These are phyloP conservation scores for Cladosporium sp. DNA, from an alignment of 2,329 filamentous ascomycete genomes.

Conservation along the genomic window DNA sequence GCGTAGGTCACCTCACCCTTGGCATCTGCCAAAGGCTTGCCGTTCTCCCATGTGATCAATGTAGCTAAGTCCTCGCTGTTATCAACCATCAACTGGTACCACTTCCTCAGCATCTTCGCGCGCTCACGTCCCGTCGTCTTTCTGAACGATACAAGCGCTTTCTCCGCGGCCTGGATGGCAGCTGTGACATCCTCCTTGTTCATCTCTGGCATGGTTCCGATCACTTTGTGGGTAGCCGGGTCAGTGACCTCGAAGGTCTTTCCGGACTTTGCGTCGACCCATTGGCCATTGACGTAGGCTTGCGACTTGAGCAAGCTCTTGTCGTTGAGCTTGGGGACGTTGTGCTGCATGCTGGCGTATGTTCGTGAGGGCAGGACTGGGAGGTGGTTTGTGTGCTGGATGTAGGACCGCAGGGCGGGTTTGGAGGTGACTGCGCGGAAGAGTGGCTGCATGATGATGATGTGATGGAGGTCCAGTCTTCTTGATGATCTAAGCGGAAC, in stretches of 20 bases:
- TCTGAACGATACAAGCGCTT: slow-evolving; percentile 68
- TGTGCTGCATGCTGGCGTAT: slow-evolving; percentile 42
- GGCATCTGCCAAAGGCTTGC: slow-evolving; percentile 74
- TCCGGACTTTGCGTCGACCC: slow-evolving; percentile 78
- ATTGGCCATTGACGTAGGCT: slow-evolving; percentile 87
- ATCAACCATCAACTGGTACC: slow-evolving; percentile 75
- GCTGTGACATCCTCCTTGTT: slow-evolving; percentile 68
- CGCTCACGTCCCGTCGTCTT: slow-evolving; percentile 70
- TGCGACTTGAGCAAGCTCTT: slow-evolving; percentile 72
- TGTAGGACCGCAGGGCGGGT: slow-evolving; percentile 20
- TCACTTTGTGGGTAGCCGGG: slow-evolving; percentile 74
- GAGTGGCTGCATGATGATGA: slow-evolving; percentile 22
- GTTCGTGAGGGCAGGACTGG: slow-evolving; percentile 24
- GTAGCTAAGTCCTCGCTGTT: slow-evolving; percentile 77
- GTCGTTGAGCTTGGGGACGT: slow-evolving; percentile 44
- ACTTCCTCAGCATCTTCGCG: slow-evolving; percentile 68
- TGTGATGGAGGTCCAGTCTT: too few relatives aligned
- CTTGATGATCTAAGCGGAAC: not conserved
- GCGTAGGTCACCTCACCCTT: slow-evolving; percentile 69
- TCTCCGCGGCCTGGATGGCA: slow-evolving; percentile 78
- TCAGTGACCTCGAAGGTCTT: slow-evolving; percentile 91
- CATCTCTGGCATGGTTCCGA: slow-evolving; percentile 84
- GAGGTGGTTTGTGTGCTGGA: slow-evolving; percentile 19
- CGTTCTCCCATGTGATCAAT: slow-evolving; percentile 86
- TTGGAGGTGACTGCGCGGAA: slow-evolving; percentile 18